Percentiles rank a stretch among this genome's conserved stretches.
Conservation (phyloP, 768 basidiomycete species). For the Serendipita sp. region DNA sequence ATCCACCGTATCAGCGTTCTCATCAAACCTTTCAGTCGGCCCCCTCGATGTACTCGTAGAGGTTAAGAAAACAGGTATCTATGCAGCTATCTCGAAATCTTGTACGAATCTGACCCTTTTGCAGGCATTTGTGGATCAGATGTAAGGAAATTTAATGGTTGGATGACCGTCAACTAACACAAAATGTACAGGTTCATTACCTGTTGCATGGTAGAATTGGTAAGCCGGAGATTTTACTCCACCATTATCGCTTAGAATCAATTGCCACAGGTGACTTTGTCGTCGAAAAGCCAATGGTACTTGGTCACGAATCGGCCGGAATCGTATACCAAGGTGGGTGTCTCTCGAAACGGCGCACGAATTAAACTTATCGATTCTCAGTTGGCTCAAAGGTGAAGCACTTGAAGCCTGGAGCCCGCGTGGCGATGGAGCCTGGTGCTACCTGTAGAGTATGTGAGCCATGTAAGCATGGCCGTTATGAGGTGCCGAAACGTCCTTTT, state of each 20-base stretch:
- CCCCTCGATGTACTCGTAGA: slow-evolving; percentile 71
- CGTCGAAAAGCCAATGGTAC: slow-evolving; percentile 71
- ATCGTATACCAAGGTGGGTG: slow-evolving; percentile 47
- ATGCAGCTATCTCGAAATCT: background rate
- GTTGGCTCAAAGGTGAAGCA: slow-evolving; percentile 65
- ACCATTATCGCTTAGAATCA: slow-evolving; percentile 9
- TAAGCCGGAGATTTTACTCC: background rate
- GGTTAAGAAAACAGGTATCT: slow-evolving; percentile 79
- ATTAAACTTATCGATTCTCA: slow-evolving; percentile 17
- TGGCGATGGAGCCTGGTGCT: slow-evolving; percentile 84
- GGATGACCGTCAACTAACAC: background rate
- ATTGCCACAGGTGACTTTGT: slow-evolving; percentile 38
- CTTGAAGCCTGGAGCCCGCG: slow-evolving; percentile 69
- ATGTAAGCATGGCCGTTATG: slow-evolving; percentile 73
- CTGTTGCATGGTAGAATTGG: slow-evolving; percentile 60
- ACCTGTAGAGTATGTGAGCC: slow-evolving; percentile 70
- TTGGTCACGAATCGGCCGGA: slow-evolving; percentile 89
- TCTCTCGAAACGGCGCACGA: background rate
- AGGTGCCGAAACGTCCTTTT: slow-evolving; percentile 30
- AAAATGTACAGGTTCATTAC: slow-evolving; percentile 48
- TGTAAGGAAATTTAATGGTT: slow-evolving; percentile 26
- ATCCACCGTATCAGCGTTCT: background rate
- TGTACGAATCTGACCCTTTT: slow-evolving; percentile 8
- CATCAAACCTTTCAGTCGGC: slow-evolving; percentile 30
- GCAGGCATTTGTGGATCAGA: slow-evolving; percentile 86